Evolutionary conservation across 2,329 filamentous ascomycete genomes (phyloP).

Genomic region (Colletotrichum echinochloae): DNA sequence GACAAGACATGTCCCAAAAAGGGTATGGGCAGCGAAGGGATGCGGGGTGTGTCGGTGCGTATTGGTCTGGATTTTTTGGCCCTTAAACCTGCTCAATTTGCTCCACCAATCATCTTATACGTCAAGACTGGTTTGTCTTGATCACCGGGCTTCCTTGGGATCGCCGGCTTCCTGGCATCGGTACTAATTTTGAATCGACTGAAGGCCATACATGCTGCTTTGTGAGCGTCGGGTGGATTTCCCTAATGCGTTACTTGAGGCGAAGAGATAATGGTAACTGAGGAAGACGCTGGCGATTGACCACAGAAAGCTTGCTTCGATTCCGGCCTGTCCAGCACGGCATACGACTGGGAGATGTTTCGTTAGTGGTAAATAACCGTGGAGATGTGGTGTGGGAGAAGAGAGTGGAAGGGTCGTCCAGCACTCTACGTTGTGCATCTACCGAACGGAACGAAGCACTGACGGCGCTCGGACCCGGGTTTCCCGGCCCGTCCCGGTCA

Average conservation of each 20-base stretch:
- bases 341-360: background rate
- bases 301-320: background rate
- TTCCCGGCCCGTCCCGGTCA: background rate
- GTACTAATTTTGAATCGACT: background rate
- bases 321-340: no score
- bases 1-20: background rate
- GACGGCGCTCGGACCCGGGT: background rate
- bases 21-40: background rate
- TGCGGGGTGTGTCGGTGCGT: constrained; percentile 7
- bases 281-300: background rate
- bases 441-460: no score
- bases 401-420: background rate
- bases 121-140: constrained; percentile 5
- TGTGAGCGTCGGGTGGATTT: background rate
- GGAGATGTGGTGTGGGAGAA: background rate
- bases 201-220: background rate
- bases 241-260: background rate
- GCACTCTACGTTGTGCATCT: background rate
- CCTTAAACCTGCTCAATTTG: background rate
- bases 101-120: constrained; percentile 38
- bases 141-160: constrained; percentile 3
- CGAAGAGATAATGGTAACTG: no score
- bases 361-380: no score
- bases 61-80: constrained; percentile 13
- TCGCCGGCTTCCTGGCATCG: constrained; percentile 1